Evolutionary conservation across 2,329 filamentous ascomycete species (phyloP).

Genomic region (Aspergillus aculeatinus): DNA sequence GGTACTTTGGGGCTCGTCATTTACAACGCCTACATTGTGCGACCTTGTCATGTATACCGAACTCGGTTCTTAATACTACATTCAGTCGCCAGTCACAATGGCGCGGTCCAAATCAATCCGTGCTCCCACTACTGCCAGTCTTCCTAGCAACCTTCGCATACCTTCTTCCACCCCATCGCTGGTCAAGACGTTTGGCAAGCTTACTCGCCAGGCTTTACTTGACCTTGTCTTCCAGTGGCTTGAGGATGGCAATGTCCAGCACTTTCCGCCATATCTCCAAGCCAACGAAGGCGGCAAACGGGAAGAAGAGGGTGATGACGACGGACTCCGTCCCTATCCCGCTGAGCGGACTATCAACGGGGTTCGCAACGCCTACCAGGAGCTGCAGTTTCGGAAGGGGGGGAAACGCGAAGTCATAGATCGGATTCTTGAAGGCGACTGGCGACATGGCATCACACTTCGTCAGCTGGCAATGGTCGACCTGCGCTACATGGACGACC

Average conservation of each 20-base stretch:
- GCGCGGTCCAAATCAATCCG: slow-evolving; percentile 35
- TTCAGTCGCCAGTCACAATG: slow-evolving; percentile 19
- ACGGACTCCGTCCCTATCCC: slow-evolving; percentile 67
- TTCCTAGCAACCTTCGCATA: slow-evolving; percentile 70
- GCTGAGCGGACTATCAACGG: slow-evolving; percentile 64
- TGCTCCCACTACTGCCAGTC: slow-evolving; percentile 68
- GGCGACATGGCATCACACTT: slow-evolving; percentile 55
- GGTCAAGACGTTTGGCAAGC: slow-evolving; percentile 64
- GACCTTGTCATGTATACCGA: not conserved
- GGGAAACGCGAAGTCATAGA: slow-evolving; percentile 56
- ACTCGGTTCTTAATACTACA: not conserved
- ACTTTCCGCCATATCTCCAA: slow-evolving; percentile 60
- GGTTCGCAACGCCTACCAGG: slow-evolving; percentile 64
- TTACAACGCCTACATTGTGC: not conserved
- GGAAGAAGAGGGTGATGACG: slow-evolving; percentile 48
- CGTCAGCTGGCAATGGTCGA: slow-evolving; percentile 57
- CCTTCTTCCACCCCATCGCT: slow-evolving; percentile 64
- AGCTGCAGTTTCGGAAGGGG: slow-evolving; percentile 56
- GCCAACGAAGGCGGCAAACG: slow-evolving; percentile 47
- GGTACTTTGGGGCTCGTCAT: not conserved
- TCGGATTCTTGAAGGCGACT: slow-evolving; percentile 58
- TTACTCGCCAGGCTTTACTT: slow-evolving; percentile 71
- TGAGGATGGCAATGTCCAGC: slow-evolving; percentile 60
- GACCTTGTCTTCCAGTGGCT: slow-evolving; percentile 77
- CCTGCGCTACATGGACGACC: slow-evolving; percentile 54